These are phyloP conservation scores for Aurantiochytrium sp. DNA, from an alignment of 108 stramenopile species.

Conservation along the genomic window DNA sequence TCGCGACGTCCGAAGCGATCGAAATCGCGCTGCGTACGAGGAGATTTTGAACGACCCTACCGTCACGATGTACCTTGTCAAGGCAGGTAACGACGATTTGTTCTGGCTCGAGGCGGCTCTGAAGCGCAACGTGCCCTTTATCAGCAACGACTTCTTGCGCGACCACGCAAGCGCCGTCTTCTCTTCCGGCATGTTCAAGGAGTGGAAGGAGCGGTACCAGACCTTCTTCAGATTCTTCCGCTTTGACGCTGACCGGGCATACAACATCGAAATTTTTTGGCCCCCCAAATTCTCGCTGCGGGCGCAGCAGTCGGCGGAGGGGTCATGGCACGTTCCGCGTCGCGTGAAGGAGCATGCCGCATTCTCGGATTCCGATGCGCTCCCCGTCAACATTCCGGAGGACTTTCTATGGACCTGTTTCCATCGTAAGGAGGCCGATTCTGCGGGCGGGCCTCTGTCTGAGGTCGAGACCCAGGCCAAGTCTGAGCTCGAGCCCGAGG, in stretches of 20 bases:
- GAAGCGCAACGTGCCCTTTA: conserved; percentile 53
- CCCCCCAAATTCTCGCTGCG: neutral
- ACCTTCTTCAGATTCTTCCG: neutral
- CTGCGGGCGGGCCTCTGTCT: too few relatives aligned
- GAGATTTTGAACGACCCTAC: neutral
- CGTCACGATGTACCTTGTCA: conserved; percentile 60
- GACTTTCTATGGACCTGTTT: neutral
- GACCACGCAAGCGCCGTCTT: conserved; percentile 98
- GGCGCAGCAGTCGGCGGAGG: neutral
- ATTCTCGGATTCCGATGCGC: neutral
- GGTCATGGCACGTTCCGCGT: neutral
- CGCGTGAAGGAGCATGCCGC: neutral
- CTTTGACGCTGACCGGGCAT: neutral
- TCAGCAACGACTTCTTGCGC: conserved; percentile 96
- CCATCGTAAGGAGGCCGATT: neutral
- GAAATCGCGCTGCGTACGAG: neutral
- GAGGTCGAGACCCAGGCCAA: too few relatives aligned
- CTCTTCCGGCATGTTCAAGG: conserved; percentile 72
- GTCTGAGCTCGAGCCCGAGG: too few relatives aligned
- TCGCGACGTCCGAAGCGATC: neutral
- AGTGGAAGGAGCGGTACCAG: conserved; percentile 95
- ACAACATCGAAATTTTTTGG: neutral
- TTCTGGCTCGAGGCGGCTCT: conserved; percentile 94
- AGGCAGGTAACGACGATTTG: conserved; percentile 95
- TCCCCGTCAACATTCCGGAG: neutral